These are phyloP conservation scores for Collybiopsis confluens DNA, from an alignment of 768 basidiomycete species.

Conservation along the genomic window DNA sequence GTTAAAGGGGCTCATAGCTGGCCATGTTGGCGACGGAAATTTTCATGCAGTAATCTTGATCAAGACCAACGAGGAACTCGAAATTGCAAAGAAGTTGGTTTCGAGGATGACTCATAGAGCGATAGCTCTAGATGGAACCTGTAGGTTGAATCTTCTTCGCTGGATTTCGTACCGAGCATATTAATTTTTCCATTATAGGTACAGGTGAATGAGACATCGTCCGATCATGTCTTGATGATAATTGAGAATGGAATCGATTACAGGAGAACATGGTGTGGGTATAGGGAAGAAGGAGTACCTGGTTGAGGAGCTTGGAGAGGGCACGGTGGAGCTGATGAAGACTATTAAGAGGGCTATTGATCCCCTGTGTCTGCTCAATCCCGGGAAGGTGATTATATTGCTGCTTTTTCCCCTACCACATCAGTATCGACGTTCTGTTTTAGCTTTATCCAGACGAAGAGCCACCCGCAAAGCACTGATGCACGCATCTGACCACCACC, in stretches of 20 bases:
- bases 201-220: not conserved
- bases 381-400: constrained; percentile 58
- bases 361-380: constrained; percentile 75
- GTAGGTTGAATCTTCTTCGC: constrained; percentile 29
- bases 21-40: constrained; percentile 72
- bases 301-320: constrained; percentile 74
- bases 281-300: constrained; percentile 81
- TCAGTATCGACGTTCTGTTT: not conserved
- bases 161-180: not conserved
- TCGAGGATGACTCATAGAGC: constrained; percentile 63
- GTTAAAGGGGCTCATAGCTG: constrained; percentile 59
- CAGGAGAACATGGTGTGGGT: constrained; percentile 86
- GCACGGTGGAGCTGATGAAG: constrained; percentile 84
- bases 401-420: not conserved
- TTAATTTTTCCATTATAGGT: not conserved
- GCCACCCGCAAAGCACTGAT: too few relatives aligned
- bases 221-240: not conserved
- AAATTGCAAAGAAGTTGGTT: constrained; percentile 38
- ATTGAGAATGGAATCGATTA: constrained; percentile 35
- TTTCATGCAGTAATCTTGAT: constrained; percentile 55
- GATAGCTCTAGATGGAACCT: constrained; percentile 69
- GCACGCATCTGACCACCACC: too few relatives aligned
- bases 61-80: constrained; percentile 47
- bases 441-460: not conserved
- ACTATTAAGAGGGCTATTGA: constrained; percentile 72